These are phyloP conservation scores for Phytophthora sp. DNA, from an alignment of 352 stramenopile genomes.

Conservation along the genomic window DNA sequence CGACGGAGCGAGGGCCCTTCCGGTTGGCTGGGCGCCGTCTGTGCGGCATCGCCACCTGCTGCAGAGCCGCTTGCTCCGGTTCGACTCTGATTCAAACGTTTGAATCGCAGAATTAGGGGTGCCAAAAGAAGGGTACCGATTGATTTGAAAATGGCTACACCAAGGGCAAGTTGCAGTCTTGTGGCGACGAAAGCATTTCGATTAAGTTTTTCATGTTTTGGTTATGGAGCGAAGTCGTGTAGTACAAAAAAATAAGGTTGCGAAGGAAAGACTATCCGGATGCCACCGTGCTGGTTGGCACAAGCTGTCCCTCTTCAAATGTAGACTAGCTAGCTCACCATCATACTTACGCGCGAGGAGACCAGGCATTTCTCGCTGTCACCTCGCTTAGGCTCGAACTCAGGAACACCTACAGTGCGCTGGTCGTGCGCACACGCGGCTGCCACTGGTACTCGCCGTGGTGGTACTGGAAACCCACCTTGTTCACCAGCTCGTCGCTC, in stretches of 20 bases:
- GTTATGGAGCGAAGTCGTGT: not conserved
- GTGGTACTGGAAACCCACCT: constrained; percentile 83
- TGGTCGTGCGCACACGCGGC: constrained; percentile 43
- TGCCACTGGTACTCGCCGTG: constrained; percentile 79
- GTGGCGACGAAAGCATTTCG: too few species aligned
- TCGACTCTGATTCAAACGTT: constrained; percentile 24
- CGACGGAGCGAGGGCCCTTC: constrained; percentile 20
- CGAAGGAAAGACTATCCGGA: not conserved
- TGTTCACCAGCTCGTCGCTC: constrained; percentile 81
- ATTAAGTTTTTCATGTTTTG: not conserved
- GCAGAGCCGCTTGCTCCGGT: too few species aligned
- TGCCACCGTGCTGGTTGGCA: too few species aligned
- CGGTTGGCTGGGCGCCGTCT: constrained; percentile 25
- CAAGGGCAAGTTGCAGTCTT: too few species aligned
- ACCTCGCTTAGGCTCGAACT: constrained; percentile 6
- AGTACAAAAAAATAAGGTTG: constrained; percentile 6
- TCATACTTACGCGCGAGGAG: constrained; percentile 30
- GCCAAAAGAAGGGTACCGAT: constrained; percentile 1
- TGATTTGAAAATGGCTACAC: not conserved
- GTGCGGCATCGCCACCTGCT: constrained; percentile 2
- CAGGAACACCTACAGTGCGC: constrained; percentile 48
- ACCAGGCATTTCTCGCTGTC: not conserved
- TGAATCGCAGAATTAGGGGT: too few species aligned
- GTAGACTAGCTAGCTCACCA: constrained; percentile 24
- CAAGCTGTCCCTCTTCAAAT: not conserved